Base-by-base conservation (phyloP, 2,329 filamentous ascomycete species). In the Aaosphaeria arxii region DNA sequence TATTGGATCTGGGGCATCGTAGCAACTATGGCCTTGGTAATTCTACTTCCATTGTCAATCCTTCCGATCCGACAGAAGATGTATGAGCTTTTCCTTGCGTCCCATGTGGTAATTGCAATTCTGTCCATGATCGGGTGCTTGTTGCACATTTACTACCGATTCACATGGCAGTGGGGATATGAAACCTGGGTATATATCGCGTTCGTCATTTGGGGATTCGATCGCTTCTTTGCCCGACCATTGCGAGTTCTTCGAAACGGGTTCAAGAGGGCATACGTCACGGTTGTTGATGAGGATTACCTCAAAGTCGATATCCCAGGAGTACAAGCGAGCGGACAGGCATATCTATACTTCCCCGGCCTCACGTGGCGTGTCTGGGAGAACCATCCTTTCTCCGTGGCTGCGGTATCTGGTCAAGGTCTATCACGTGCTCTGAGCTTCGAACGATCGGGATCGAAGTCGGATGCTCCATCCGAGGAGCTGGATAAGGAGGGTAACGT, bases 301-400 rank as follows among this genome's bases (percentile, higher is more conserved):
- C 51, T 77, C 7, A 68, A 73, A 4, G 57, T 79, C 13, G 71
- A 76, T 43, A 54, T 79, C 9, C 60, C 60, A 1, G 72, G 69
- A 4, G 55, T 51, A 4, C 47, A 49, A 0, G 47, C 51, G 6
- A 65, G 66, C 0, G 70, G 69, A 1, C 56, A 69, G 4, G 73
- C 64, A 0, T 80, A 77, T 48, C 57, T 74, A 1, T 78, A 79
- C 57, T 79, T 82, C 55, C 77, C 78, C 0, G 73, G 72, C 0
- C 54, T 79, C 2, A 69, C 44, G 1, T 49, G 54, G 43, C 50
- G 50, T 3, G 30, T 50, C 5, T 82, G 78, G 77, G 77, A 81
- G 59, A 81, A 77, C 42, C 79, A 82, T 56, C 78, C 78, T 0
- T 81, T 82, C 54, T 79, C 76, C 1, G 59, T 77, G 11, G 49